Conservation (phyloP, 495 filamentous ascomycete genomes). For the Staphylotrichum tortipilum region DNA sequence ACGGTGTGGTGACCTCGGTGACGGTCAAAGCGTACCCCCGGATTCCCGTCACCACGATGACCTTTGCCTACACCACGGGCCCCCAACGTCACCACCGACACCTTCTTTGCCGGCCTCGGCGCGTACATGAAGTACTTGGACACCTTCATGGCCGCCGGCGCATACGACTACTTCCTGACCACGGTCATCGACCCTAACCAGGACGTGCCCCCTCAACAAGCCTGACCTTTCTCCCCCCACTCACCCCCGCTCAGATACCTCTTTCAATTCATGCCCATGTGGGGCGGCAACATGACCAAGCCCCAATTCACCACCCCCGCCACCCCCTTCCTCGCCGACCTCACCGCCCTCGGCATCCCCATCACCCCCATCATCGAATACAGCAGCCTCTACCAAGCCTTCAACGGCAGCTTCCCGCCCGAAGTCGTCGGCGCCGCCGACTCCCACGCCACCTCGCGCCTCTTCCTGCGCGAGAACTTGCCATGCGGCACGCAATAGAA, state of each 20-base stretch:
- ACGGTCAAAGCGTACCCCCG: conserved; percentile 34
- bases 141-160: conserved; percentile 31
- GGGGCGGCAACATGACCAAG: conserved; percentile 23
- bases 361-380: conserved; percentile 18
- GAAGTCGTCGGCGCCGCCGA: conserved; percentile 36
- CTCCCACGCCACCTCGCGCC: conserved; percentile 37
- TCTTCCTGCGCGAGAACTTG: conserved; percentile 46
- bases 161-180: conserved; percentile 33
- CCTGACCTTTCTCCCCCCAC: too few species aligned
- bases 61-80: conserved; percentile 12
- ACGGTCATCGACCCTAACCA: too few species aligned
- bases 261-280: conserved; percentile 23
- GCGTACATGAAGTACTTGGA: conserved; percentile 24
- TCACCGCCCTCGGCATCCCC: conserved; percentile 21
- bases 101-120: conserved; percentile 48
- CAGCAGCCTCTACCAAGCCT: conserved; percentile 16
- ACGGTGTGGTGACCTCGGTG: conserved; percentile 45
- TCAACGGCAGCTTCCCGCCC: conserved; percentile 30
- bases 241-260: conserved; percentile 23
- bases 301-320: conserved; percentile 30
- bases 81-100: conserved; percentile 23
- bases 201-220: too few species aligned
- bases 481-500: conserved; percentile 36
- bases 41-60: conserved; percentile 16
- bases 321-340: conserved; percentile 35